These are phyloP conservation scores for Ascochyta pisi DNA, from an alignment of 2,329 filamentous ascomycete species.

Conservation along the genomic window DNA sequence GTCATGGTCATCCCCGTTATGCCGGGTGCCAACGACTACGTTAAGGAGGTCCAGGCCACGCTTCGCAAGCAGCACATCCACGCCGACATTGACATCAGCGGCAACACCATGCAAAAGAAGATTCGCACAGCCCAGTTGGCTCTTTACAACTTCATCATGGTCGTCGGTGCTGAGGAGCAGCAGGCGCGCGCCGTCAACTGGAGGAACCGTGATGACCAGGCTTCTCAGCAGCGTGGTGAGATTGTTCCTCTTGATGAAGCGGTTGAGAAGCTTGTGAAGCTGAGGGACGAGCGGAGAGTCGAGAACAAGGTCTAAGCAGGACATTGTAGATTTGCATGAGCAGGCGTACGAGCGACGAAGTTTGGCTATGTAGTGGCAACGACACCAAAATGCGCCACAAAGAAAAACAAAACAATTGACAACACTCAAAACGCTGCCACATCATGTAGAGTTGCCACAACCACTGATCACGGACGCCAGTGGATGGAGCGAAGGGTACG, in stretches of 20 bases:
- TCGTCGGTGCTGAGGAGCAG: constrained; percentile 69
- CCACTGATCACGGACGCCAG: background rate
- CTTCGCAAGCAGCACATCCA: constrained; percentile 74
- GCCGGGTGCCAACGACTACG: constrained; percentile 74
- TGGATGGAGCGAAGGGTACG: constrained; percentile 3
- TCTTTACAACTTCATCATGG: constrained; percentile 85
- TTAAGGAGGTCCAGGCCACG: constrained; percentile 71
- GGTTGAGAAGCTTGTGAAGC: constrained; percentile 58
- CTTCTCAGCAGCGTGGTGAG: constrained; percentile 67
- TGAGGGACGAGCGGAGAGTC: constrained; percentile 54
- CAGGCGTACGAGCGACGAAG: constrained; percentile 6
- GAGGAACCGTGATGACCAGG: constrained; percentile 68
- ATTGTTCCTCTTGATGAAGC: constrained; percentile 67
- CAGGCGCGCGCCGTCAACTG: constrained; percentile 67
- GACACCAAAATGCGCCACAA: background rate
- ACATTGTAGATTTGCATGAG: constrained; percentile 1
- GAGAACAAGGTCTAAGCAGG: constrained; percentile 36
- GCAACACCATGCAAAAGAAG: constrained; percentile 89
- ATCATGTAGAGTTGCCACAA: background rate
- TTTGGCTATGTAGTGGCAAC: constrained; percentile 2
- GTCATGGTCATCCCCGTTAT: constrained; percentile 80
- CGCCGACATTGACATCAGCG: constrained; percentile 72
- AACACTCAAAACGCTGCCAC: background rate
- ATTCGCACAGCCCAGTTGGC: constrained; percentile 80
- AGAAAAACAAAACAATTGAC: background rate